Percentiles rank a stretch among this genome's conserved stretches.
Conservation (phyloP, 2,329 filamentous ascomycete genomes). For the Fusarium incarnatum region DNA sequence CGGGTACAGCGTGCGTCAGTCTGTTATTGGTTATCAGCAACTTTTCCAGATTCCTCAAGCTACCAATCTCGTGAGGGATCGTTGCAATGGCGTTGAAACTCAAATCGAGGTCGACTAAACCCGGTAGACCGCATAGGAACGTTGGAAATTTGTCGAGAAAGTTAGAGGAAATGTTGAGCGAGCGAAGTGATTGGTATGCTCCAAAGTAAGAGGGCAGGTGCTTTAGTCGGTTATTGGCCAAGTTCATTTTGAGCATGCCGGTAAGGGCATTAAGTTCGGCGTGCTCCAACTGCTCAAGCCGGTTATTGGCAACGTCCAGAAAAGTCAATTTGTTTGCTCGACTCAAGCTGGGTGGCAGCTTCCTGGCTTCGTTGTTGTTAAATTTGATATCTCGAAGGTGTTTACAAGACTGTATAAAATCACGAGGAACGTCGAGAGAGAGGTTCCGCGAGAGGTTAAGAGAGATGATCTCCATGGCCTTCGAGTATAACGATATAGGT, state of each 20-base stretch:
- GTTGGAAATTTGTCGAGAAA: conserved; percentile 86
- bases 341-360: conserved; percentile 84
- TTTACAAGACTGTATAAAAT: conserved; percentile 94
- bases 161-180: conserved; percentile 93
- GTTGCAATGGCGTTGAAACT: conserved; percentile 92
- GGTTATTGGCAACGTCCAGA: conserved; percentile 94
- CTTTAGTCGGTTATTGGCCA: conserved; percentile 92
- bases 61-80: conserved; percentile 82
- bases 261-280: conserved; percentile 81
- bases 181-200: conserved; percentile 81
- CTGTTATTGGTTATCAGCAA: conserved; percentile 97
- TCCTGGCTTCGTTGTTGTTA: conserved; percentile 91
- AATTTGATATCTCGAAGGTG: conserved; percentile 96
- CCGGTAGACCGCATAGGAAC: conserved; percentile 84
- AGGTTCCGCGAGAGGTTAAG: conserved; percentile 94
- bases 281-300: conserved; percentile 86
- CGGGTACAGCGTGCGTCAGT: conserved; percentile 78
- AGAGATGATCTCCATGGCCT: conserved; percentile 91
- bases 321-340: conserved; percentile 85
- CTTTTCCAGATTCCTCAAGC: conserved; percentile 82
- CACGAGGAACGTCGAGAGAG: conserved; percentile 90
- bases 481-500: conserved; percentile 92
- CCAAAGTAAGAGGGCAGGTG: conserved; percentile 85
- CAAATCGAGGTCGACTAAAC: conserved; percentile 90
- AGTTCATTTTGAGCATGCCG: conserved; percentile 85